phyloP scores from a whole-genome alignment of 495 filamentous ascomycete genomes.

The Chaetomium fimeti region DNA sequence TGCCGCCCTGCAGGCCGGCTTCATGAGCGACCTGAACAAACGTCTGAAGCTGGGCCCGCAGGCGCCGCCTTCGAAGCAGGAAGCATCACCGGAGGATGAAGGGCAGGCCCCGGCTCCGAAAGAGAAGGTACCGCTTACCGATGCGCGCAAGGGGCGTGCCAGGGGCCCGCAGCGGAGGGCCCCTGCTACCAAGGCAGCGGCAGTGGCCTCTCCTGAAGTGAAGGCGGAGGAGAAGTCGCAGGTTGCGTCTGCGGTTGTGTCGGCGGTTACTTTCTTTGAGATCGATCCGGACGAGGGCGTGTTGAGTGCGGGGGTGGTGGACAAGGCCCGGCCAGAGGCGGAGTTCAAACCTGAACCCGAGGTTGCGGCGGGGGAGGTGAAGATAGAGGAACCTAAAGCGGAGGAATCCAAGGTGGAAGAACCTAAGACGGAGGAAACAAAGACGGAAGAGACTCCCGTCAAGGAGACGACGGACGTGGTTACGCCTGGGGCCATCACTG shows the following conservation, averaged over 20 bases:
- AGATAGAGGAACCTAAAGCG: too few species aligned
- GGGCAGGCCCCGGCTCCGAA: conserved; percentile 56
- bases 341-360: conserved; percentile 34
- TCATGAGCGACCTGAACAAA: conserved; percentile 86
- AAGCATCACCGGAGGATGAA: conserved; percentile 58
- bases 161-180: conserved; percentile 79
- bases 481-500: neutral
- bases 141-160: conserved; percentile 86
- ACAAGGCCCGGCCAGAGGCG: neutral
- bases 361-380: neutral
- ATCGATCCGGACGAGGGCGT: conserved; percentile 54
- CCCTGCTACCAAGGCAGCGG: conserved; percentile 44
- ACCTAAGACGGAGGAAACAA: conserved; percentile 21
- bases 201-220: conserved; percentile 22
- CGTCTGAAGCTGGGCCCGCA: conserved; percentile 79
- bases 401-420: too few species aligned
- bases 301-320: conserved; percentile 38
- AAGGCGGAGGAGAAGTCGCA: conserved; percentile 10
- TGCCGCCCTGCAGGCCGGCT: conserved; percentile 82
- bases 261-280: conserved; percentile 46
- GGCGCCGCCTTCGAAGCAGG: conserved; percentile 58
- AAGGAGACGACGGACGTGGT: conserved; percentile 21
- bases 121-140: conserved; percentile 74
- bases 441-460: conserved; percentile 23
- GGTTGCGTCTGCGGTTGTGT: conserved; percentile 37